phyloP scores from a whole-genome alignment of 192 early-diverging fungal genomes.

The Linnemannia schmuckeri region DNA sequence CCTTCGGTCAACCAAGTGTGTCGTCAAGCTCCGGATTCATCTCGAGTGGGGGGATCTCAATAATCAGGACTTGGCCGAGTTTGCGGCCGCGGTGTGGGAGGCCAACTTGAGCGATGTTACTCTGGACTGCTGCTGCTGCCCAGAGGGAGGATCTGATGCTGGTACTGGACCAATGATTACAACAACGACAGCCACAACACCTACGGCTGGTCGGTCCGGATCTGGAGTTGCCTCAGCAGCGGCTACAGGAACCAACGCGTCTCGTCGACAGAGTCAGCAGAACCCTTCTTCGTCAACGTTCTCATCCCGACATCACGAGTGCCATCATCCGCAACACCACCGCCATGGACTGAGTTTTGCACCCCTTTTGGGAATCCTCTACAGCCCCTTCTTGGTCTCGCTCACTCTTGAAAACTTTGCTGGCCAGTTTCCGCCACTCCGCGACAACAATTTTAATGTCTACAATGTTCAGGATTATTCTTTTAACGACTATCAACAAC shows the following conservation, averaged over 20 bases:
- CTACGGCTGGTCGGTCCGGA: not conserved
- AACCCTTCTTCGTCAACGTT: not conserved
- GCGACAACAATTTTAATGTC: conserved; percentile 1
- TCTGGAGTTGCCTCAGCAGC: not conserved
- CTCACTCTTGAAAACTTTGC: conserved; percentile 36
- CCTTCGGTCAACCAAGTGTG: conserved; percentile 2
- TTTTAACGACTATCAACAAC: not conserved
- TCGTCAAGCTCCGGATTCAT: conserved; percentile 29
- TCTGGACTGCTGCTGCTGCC: conserved; percentile 24
- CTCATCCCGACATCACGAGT: not conserved
- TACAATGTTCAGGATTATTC: not conserved
- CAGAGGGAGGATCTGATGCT: not conserved
- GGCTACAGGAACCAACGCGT: not conserved
- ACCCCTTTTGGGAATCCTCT: conserved; percentile 36
- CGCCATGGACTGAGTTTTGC: conserved; percentile 21
- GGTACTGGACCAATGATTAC: not conserved
- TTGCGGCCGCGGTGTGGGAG: conserved; percentile 8
- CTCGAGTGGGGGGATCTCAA: conserved; percentile 24
- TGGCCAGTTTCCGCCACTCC: conserved; percentile 6
- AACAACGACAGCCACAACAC: not conserved
- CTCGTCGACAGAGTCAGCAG: not conserved
- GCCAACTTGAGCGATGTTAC: conserved; percentile 22
- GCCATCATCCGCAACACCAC: not conserved
- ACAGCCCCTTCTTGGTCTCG: conserved; percentile 14
- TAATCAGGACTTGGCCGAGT: conserved; percentile 27